Evolutionary conservation across 768 basidiomycete genomes (phyloP).

Genomic region (Tubosaeta sp.): DNA sequence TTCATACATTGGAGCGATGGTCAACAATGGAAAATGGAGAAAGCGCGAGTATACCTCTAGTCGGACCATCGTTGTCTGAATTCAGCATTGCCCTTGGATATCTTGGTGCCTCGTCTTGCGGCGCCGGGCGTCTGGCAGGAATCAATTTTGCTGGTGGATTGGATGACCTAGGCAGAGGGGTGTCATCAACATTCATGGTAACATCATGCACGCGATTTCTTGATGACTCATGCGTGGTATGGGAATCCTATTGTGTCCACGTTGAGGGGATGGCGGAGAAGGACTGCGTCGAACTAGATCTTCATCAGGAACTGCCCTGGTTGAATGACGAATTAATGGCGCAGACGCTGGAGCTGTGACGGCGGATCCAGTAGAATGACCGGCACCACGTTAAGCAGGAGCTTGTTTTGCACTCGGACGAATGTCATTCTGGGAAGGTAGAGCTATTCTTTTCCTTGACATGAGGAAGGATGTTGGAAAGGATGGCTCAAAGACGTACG

Average conservation of each 20-base stretch:
- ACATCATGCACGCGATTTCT: constrained; percentile 20
- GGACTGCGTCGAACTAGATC: constrained; percentile 12
- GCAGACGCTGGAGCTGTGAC: constrained; percentile 1
- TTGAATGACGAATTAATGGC: constrained; percentile 6
- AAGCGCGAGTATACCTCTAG: constrained; percentile 10
- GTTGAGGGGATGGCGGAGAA: constrained; percentile 10
- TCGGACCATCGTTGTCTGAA: constrained; percentile 15
- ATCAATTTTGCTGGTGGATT: constrained; percentile 15
- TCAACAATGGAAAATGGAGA: neutral
- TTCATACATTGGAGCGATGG: neutral
- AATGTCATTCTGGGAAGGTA: constrained; percentile 33
- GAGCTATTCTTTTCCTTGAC: constrained; percentile 33
- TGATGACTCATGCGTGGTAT: constrained; percentile 15
- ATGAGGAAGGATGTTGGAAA: constrained; percentile 26
- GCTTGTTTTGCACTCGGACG: constrained; percentile 17
- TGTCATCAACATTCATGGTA: constrained; percentile 27
- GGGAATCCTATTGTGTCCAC: constrained; percentile 10
- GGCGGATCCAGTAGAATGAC: constrained; percentile 5
- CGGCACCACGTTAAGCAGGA: constrained; percentile 8
- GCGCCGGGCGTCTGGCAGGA: constrained; percentile 13
- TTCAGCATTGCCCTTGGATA: constrained; percentile 37
- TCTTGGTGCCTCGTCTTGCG: constrained; percentile 28
- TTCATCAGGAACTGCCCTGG: constrained; percentile 2
- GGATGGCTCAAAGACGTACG: constrained; percentile 35
- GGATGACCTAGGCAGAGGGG: constrained; percentile 17